Evolutionary conservation across 2,329 filamentous ascomycete genomes (phyloP).

Genomic region (Xylaria sp.): DNA sequence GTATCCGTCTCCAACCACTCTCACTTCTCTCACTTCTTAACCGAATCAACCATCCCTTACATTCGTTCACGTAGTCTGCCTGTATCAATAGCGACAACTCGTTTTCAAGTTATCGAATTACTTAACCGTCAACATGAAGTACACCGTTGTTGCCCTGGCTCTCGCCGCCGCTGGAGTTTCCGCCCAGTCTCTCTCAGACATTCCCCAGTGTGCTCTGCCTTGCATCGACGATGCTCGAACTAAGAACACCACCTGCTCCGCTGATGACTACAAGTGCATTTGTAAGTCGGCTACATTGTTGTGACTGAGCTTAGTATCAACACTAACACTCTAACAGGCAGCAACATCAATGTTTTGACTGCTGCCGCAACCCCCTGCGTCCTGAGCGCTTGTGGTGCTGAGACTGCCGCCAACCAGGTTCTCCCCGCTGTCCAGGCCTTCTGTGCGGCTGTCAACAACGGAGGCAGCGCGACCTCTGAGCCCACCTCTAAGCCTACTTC

Average conservation of each 20-base stretch:
- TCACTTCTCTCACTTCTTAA: conserved; percentile 32
- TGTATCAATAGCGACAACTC: conserved; percentile 14
- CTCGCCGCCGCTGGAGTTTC: conserved; percentile 38
- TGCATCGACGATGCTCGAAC: conserved; percentile 40
- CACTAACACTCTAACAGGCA: conserved; percentile 28
- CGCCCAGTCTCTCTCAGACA: conserved; percentile 41
- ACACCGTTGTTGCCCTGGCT: conserved; percentile 37
- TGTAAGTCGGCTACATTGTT: conserved; percentile 35
- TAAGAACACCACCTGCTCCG: conserved; percentile 36
- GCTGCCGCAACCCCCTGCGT: conserved; percentile 40
- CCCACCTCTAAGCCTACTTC: conserved; percentile 12
- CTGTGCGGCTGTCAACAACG: conserved; percentile 39
- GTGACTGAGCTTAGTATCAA: neutral
- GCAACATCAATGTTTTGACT: conserved; percentile 35
- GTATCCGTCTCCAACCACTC: conserved; percentile 25
- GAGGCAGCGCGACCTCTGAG: conserved; percentile 14
- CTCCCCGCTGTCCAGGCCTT: conserved; percentile 41
- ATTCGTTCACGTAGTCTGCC: conserved; percentile 16
- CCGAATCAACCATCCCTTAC: conserved; percentile 8
- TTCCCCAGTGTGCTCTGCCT: conserved; percentile 41
- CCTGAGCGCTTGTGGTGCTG: conserved; percentile 38
- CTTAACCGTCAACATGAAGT: conserved; percentile 43
- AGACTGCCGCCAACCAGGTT: conserved; percentile 37
- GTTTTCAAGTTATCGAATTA: conserved; percentile 1
- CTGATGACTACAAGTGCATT: conserved; percentile 43